A percentile compares a stretch with the other conserved stretches of the same genome.
Evolutionary conservation across 1,284 basidiomycete species (phyloP).

Genomic region (Somion occarium): DNA sequence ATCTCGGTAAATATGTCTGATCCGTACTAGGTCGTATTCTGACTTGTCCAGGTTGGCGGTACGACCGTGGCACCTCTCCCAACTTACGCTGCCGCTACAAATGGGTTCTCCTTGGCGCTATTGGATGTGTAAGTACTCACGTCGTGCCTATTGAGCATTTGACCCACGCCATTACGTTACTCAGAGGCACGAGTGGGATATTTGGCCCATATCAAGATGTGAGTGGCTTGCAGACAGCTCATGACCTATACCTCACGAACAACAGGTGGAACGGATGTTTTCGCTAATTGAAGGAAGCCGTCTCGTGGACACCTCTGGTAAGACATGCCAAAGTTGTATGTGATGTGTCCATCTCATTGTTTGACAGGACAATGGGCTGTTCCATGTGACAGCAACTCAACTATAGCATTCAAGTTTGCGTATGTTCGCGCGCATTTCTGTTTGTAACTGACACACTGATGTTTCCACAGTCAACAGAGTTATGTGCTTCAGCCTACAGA

Average conservation of each 20-base stretch:
- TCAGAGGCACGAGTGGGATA: conserved; percentile 72
- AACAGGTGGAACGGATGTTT: conserved; percentile 68
- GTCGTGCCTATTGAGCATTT: too few species aligned
- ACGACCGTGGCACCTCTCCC: conserved; percentile 53
- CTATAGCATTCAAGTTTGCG: conserved; percentile 76
- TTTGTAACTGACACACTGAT: not conserved
- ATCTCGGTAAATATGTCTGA: conserved; percentile 44
- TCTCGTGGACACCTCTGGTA: conserved; percentile 53
- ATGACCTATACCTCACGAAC: conserved; percentile 10
- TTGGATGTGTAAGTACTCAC: conserved; percentile 61
- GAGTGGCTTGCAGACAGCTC: conserved; percentile 19
- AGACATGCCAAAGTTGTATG: conserved; percentile 14
- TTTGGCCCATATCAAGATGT: conserved; percentile 82
- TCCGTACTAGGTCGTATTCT: not conserved
- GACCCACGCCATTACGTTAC: not conserved
- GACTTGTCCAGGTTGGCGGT: conserved; percentile 52
- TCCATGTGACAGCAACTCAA: conserved; percentile 67
- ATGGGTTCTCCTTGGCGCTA: conserved; percentile 58
- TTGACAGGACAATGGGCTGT: conserved; percentile 76
- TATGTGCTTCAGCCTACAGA: conserved; percentile 76
- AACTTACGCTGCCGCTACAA: conserved; percentile 59
- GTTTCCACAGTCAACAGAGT: conserved; percentile 40
- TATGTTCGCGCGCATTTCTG: conserved; percentile 27
- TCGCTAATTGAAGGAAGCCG: conserved; percentile 59
- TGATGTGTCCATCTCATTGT: too few species aligned